phyloP scores from a whole-genome alignment of 306 rosid species.

The Acacia acuminata region DNA sequence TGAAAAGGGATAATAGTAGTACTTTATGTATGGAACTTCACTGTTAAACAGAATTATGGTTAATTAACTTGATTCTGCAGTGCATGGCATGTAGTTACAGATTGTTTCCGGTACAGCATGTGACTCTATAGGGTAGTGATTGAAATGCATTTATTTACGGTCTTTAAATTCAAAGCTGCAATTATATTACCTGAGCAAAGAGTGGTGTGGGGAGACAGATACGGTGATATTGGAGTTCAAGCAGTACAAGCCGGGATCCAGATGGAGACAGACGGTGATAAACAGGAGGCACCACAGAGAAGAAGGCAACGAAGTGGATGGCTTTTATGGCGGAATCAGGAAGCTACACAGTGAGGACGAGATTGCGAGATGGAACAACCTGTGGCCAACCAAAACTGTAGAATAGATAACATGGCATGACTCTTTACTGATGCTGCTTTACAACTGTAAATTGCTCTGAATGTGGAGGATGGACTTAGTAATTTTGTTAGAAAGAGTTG shows the following conservation, averaged over 20 bases:
- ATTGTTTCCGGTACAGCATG: neutral
- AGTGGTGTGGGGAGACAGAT: slow-evolving; percentile 51
- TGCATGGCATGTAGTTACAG: neutral
- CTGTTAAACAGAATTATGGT: neutral
- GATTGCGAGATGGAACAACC: slow-evolving; percentile 67
- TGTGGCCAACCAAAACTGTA: slow-evolving; percentile 64
- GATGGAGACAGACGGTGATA: slow-evolving; percentile 75
- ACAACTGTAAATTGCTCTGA: slow-evolving; percentile 29
- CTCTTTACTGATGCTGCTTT: neutral
- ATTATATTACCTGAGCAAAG: slow-evolving; percentile 21
- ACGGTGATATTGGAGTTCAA: slow-evolving; percentile 74
- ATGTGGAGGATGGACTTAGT: slow-evolving; percentile 14
- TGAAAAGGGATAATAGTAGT: neutral
- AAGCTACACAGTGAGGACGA: slow-evolving; percentile 67
- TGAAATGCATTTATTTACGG: neutral
- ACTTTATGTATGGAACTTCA: neutral
- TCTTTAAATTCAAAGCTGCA: neutral
- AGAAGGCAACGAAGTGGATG: slow-evolving; percentile 82
- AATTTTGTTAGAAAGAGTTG: neutral
- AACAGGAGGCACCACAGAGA: slow-evolving; percentile 67
- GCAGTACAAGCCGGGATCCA: slow-evolving; percentile 72
- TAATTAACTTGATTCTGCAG: neutral
- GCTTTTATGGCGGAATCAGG: slow-evolving; percentile 89
- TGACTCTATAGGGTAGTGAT: neutral
- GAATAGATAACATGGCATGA: slow-evolving; percentile 36